A percentile compares a stretch with the other conserved stretches of the same genome.
phyloP scores from a whole-genome alignment of 176 grass and related monocot genomes.

The Zoysia japonica region DNA sequence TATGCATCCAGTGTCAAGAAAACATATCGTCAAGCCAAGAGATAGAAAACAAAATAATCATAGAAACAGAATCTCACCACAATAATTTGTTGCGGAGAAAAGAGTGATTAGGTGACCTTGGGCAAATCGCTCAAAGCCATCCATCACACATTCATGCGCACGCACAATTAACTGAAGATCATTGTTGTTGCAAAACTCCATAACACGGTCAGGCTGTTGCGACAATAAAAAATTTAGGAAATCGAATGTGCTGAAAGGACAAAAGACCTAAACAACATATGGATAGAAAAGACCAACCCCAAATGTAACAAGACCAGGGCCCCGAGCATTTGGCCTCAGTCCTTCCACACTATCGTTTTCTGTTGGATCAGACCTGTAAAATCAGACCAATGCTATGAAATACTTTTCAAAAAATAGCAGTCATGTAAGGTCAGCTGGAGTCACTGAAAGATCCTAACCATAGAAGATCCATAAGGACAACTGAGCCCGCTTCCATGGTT shows the following conservation, averaged over 20 bases:
- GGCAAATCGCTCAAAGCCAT: constrained; percentile 99
- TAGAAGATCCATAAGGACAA: constrained; percentile 98
- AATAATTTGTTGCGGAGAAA: constrained; percentile 99
- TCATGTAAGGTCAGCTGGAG: background rate
- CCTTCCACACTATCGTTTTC: constrained; percentile 99
- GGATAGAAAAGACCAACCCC: constrained; percentile 63
- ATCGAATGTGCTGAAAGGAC: constrained; percentile 10
- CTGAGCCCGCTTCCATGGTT: constrained; percentile 95
- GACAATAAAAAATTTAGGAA: constrained; percentile 41
- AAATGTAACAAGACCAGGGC: constrained; percentile 98
- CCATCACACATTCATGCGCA: constrained; percentile 98
- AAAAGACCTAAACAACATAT: constrained; percentile 2
- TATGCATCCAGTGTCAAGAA: constrained; percentile 30
- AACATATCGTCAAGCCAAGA: background rate
- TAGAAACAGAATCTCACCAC: constrained; percentile 54
- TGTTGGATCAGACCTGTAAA: constrained; percentile 96
- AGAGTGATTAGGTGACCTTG: constrained; percentile 99
- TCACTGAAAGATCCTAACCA: constrained; percentile 53
- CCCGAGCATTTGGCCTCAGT: constrained; percentile 91
- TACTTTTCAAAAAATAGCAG: constrained; percentile 20
- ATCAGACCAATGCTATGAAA: constrained; percentile 33
- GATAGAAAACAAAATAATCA: background rate
- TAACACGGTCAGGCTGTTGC: constrained; percentile 94
- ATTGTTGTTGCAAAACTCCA: constrained; percentile 99
- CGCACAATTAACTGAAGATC: constrained; percentile 97